Conservation (phyloP, 83 land plant genomes). For the Larix sibirica region DNA sequence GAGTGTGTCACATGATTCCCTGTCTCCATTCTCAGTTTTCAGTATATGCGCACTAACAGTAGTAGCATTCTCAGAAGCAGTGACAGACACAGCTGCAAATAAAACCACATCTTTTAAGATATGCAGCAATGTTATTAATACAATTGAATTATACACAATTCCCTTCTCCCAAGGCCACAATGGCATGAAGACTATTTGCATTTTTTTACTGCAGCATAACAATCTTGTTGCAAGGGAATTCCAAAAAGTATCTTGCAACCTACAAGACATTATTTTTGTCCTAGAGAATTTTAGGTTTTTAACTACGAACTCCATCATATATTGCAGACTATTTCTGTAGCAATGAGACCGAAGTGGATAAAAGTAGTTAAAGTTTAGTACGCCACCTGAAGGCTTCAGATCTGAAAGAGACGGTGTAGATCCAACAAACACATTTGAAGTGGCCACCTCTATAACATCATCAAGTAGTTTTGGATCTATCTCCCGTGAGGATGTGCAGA, state of each 20-base stretch:
- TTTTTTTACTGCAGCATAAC: background rate
- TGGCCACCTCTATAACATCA: slow-evolving; percentile 8
- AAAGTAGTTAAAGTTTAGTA: background rate
- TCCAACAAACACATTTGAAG: slow-evolving; percentile 18
- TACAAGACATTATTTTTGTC: no score
- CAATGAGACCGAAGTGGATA: background rate
- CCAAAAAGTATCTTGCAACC: no score
- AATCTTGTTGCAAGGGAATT: no score
- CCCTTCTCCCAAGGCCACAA: background rate
- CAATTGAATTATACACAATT: background rate
- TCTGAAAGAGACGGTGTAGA: slow-evolving; percentile 18
- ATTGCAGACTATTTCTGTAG: background rate
- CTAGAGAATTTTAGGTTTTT: background rate
- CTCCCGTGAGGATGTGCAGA: slow-evolving; percentile 20
- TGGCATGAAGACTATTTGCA: background rate
- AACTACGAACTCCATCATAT: background rate
- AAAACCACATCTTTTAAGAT: background rate
- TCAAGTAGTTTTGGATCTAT: slow-evolving; percentile 20
- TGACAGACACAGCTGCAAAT: background rate
- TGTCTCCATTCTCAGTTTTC: slow-evolving; percentile 21
- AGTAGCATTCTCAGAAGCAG: background rate
- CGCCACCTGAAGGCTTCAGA: slow-evolving; percentile 30
- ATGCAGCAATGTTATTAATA: background rate
- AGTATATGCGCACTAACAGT: background rate
- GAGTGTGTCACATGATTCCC: slow-evolving; percentile 27